These are phyloP conservation scores for Funneliformis caledonium DNA, from an alignment of 371 early-diverging fungal species.

Conservation along the genomic window DNA sequence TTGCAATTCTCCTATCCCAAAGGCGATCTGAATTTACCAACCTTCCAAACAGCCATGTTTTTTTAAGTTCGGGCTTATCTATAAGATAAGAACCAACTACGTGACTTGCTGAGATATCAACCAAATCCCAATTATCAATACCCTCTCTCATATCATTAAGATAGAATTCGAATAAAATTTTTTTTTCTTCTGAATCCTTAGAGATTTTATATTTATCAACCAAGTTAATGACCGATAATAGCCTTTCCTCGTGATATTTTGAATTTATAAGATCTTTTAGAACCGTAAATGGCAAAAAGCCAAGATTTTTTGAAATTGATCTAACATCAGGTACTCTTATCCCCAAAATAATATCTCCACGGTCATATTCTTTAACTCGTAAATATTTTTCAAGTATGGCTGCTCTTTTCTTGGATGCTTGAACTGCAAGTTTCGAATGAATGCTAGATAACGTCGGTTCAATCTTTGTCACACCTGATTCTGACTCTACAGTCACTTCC, in stretches of 20 bases:
- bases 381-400: constrained; percentile 13
- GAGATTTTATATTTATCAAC: constrained; percentile 17
- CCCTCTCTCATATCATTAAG: constrained; percentile 21
- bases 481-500: neutral
- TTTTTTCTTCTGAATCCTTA: neutral
- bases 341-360: constrained; percentile 20
- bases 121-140: constrained; percentile 38
- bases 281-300: neutral
- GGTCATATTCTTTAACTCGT: constrained; percentile 13
- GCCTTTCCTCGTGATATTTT: constrained; percentile 30
- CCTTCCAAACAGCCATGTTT: constrained; percentile 26
- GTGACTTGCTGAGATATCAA: constrained; percentile 26
- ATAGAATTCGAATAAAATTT: constrained; percentile 16
- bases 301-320: constrained; percentile 13
- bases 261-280: constrained; percentile 8
- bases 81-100: constrained; percentile 25
- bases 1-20: constrained; percentile 38
- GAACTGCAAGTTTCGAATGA: neutral
- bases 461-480: neutral
- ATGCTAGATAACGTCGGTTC: neutral
- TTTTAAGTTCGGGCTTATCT: constrained; percentile 30
- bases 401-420: constrained; percentile 15
- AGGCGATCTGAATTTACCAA: constrained; percentile 2
- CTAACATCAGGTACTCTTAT: constrained; percentile 28
- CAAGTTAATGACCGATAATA: constrained; percentile 20